Conservation (phyloP, 2,329 filamentous ascomycete species). For the Mariannaea sp. region DNA sequence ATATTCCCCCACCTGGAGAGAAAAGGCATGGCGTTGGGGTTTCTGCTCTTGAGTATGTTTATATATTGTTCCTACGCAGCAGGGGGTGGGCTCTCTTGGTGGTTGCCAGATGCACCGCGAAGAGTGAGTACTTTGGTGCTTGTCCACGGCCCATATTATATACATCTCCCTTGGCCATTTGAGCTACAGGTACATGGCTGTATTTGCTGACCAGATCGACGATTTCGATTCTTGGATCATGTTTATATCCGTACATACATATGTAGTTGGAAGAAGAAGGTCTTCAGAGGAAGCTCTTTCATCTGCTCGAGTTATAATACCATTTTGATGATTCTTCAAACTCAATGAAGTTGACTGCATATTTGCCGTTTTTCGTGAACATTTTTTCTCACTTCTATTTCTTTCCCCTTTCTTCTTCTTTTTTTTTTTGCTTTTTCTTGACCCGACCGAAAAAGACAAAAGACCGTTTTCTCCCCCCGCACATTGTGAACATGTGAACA, state of each 20-base stretch:
- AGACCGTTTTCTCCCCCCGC: too few relatives aligned
- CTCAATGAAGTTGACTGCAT: too few relatives aligned
- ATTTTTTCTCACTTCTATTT: background rate
- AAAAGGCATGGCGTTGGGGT: slow-evolving; percentile 35
- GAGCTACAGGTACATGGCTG: slow-evolving; percentile 19
- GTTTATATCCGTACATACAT: slow-evolving; percentile 16
- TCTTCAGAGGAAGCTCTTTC: slow-evolving; percentile 18
- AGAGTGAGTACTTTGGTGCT: background rate
- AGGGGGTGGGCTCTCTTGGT: background rate
- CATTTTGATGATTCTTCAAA: slow-evolving; percentile 24
- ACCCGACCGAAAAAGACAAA: background rate
- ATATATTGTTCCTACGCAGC: slow-evolving; percentile 13
- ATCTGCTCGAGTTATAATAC: slow-evolving; percentile 35
- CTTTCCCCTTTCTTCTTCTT: background rate
- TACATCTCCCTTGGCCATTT: slow-evolving; percentile 5
- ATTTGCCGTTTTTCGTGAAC: too few relatives aligned
- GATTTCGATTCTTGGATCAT: background rate
- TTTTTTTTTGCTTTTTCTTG: background rate
- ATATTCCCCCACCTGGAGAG: slow-evolving; percentile 17
- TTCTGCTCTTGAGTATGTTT: slow-evolving; percentile 19
- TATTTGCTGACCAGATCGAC: background rate
- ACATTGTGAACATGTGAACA: too few relatives aligned
- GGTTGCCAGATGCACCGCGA: background rate
- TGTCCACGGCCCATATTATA: background rate
- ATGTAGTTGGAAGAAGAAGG: slow-evolving; percentile 13